Conservation (phyloP, 139 green algal species). For the Asterochloris erici region DNA sequence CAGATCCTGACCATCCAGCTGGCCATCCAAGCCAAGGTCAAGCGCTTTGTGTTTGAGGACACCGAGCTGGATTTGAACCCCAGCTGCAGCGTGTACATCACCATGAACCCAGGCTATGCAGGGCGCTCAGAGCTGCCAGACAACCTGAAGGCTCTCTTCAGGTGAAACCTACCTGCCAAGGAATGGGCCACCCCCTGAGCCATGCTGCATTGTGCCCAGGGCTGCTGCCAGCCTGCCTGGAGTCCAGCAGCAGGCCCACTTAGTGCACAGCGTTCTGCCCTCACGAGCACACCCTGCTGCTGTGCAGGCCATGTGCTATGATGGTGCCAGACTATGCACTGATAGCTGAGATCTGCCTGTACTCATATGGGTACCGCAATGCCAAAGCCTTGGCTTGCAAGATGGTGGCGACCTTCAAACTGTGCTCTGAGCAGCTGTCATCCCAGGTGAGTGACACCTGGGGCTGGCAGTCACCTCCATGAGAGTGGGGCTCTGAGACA, state of each 20-base stretch:
- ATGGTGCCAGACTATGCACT: constrained; percentile 84
- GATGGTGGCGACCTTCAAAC: constrained; percentile 80
- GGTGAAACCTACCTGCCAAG: constrained; percentile 27
- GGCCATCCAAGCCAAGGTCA: constrained; percentile 58
- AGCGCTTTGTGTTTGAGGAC: constrained; percentile 81
- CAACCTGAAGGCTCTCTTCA: constrained; percentile 86
- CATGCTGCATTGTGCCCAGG: background rate
- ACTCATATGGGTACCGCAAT: constrained; percentile 49
- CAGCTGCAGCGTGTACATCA: constrained; percentile 84
- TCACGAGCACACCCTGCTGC: background rate
- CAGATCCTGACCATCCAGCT: constrained; percentile 87
- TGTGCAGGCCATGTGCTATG: constrained; percentile 63
- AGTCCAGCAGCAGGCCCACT: background rate
- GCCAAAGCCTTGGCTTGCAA: constrained; percentile 71
- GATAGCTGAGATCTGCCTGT: constrained; percentile 78
- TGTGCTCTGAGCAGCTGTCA: constrained; percentile 82
- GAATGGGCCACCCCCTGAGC: no score
- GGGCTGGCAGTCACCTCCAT: background rate
- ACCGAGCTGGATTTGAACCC: constrained; percentile 72
- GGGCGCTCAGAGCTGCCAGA: constrained; percentile 81
- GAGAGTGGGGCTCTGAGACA: background rate
- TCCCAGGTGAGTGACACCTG: constrained; percentile 30
- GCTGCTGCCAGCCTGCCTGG: background rate
- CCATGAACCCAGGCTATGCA: constrained; percentile 92
- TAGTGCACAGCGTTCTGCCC: background rate